A percentile compares a stretch with the other conserved stretches of the same genome.
Evolutionary conservation across 345 rosid species (phyloP).

Genomic region (Brassica incana): DNA sequence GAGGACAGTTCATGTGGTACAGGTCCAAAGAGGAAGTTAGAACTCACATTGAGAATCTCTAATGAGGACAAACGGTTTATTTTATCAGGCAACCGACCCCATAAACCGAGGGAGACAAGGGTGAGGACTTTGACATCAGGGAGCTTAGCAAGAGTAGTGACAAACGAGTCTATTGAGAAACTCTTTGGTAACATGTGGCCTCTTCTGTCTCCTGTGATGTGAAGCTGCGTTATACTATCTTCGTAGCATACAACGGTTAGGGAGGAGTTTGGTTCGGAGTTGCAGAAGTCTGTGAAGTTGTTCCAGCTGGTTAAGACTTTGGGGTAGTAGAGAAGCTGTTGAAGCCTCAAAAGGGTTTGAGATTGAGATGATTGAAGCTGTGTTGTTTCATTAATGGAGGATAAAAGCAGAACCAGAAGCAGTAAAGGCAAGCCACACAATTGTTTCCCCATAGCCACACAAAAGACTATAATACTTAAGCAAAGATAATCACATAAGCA

Average conservation of each 20-base stretch:
- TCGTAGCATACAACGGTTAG: conserved; percentile 85
- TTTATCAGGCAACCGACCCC: conserved; percentile 87
- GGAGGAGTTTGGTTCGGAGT: conserved; percentile 57
- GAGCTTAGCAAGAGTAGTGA: conserved; percentile 71
- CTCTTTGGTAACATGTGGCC: conserved; percentile 54
- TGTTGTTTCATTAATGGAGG: conserved; percentile 48
- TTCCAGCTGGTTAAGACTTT: conserved; percentile 68
- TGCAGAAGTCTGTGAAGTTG: conserved; percentile 77
- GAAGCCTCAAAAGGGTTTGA: conserved; percentile 68
- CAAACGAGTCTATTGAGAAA: conserved; percentile 78
- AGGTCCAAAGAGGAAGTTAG: conserved; percentile 66
- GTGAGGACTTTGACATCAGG: conserved; percentile 80
- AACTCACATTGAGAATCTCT: conserved; percentile 84
- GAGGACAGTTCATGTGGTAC: conserved; percentile 69
- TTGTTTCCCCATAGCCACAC: conserved; percentile 47
- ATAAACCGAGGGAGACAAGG: conserved; percentile 78
- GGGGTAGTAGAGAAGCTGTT: conserved; percentile 63
- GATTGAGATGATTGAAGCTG: conserved; percentile 77
- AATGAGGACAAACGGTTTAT: conserved; percentile 60
- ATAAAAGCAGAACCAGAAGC: conserved; percentile 41
- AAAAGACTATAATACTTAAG: conserved; percentile 1
- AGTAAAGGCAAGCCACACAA: conserved; percentile 40
- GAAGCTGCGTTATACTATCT: conserved; percentile 77
- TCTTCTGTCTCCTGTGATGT: conserved; percentile 59
- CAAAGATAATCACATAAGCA: conserved; percentile 18